Percentiles rank a stretch among this genome's conserved stretches.
phyloP scores from a whole-genome alignment of 345 rosid genomes.

The Fremontodendron californicum region DNA sequence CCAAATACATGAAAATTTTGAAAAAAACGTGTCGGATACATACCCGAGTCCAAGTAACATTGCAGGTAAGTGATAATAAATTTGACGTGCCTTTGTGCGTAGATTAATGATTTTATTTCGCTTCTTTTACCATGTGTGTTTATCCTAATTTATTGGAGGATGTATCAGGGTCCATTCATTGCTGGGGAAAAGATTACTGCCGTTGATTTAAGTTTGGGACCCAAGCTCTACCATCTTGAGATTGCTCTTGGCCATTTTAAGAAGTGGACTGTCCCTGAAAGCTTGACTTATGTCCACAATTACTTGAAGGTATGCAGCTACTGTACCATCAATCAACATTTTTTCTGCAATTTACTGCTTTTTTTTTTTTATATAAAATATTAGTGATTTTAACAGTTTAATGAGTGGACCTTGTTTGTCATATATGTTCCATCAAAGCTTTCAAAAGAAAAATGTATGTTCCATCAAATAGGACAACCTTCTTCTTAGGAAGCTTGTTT shows the following conservation, averaged over 20 bases:
- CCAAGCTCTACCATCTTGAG: conserved; percentile 88
- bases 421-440: background rate
- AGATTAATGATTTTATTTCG: background rate
- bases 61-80: conserved; percentile 32
- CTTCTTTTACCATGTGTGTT: background rate
- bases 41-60: too few relatives aligned
- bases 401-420: background rate
- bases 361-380: background rate
- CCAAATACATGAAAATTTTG: too few relatives aligned
- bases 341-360: background rate
- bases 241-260: conserved; percentile 81
- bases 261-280: conserved; percentile 73
- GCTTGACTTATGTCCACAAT: conserved; percentile 49
- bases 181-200: conserved; percentile 78
- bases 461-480: background rate
- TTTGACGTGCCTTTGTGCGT: background rate
- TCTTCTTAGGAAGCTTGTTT: background rate
- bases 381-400: background rate
- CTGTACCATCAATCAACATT: background rate
- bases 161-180: conserved; percentile 62
- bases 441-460: background rate
- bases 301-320: conserved; percentile 51
- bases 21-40: too few relatives aligned
- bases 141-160: background rate
- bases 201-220: conserved; percentile 77